Base-by-base conservation (phyloP, 23 red algal species). In the Chondrus crispus region DNA sequence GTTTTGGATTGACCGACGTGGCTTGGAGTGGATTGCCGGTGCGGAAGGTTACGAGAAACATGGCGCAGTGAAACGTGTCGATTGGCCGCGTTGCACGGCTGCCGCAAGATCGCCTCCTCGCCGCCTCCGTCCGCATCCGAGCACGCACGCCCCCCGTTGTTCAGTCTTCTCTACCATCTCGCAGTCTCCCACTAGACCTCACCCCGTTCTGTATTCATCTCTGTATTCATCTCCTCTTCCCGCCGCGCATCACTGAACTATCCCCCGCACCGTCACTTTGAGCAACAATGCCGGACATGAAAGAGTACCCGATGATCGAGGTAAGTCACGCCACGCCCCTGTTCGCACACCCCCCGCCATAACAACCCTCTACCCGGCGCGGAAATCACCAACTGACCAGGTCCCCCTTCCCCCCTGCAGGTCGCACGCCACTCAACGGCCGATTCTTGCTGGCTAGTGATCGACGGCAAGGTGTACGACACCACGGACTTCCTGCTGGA, bases 381-480 rank as follows among this genome's bases (percentile, higher is more conserved):
- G 13, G 20, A 55, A 55, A 55, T 55, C 50, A 55, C 50, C 20
- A 20, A 55, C 50, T 55, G 13, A 55, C 20, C 13, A 12, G 50
- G 13, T 55, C 50, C 50, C 50, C 12, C 20, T 20, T 20, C 28
- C 28, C 66, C 22, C 36, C 74, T 51, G 32, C 50, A 98, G 88
- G 87, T 98, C 37, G 91, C 96, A 68, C 78, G 91, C 5, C 96
- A 98, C 75, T 89, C 83, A 16, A 73, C 91, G 5, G 68, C 68
- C 52, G 72, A 87, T 13, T 86, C 81, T 14, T 94, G 85, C 33
- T 99, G 97, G 97, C 90, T 99, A 88, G 79, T 99, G 14, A 95
- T 99, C 60, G 87, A 96, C 40, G 91, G 85, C 18, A 96, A 94
- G 41, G 95, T 99, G 24, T 96, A 98, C 45, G 97, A 95, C 80